Percentiles rank a stretch among this genome's conserved stretches.
phyloP scores from a whole-genome alignment of 306 rosid species.

The Prunus mira region DNA sequence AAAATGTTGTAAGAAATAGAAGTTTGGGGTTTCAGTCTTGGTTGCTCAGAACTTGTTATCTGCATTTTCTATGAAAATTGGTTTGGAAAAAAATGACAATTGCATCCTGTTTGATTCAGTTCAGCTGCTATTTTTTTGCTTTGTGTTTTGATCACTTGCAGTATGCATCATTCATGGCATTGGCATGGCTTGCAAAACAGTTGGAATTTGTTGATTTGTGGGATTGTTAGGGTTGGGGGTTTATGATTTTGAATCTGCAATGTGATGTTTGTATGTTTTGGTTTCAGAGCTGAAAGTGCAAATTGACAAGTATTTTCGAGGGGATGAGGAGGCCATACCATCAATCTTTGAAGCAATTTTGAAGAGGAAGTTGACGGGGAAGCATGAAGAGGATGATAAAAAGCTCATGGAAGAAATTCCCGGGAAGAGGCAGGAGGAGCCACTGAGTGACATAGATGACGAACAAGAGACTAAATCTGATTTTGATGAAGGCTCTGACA shows the following conservation, averaged over 20 bases:
- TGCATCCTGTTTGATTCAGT: neutral
- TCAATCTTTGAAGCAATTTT: constrained; percentile 66
- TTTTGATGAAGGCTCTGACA: constrained; percentile 19
- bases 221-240: neutral
- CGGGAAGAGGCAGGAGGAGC: constrained; percentile 26
- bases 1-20: neutral
- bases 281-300: constrained; percentile 55
- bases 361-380: constrained; percentile 53
- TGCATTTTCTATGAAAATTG: neutral
- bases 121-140: neutral
- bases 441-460: constrained; percentile 20
- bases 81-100: neutral
- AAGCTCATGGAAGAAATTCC: constrained; percentile 56
- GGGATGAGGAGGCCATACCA: constrained; percentile 60
- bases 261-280: neutral
- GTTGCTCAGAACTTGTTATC: neutral
- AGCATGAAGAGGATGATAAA: constrained; percentile 49
- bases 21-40: neutral
- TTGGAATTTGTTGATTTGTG: too few relatives aligned
- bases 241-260: neutral
- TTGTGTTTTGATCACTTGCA: neutral
- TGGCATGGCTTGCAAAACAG: neutral
- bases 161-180: neutral
- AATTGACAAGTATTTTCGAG: constrained; percentile 51
- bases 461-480: constrained; percentile 34